These are phyloP conservation scores for Helianthus tuberosus DNA, from an alignment of 129 eudicot species.

Conservation along the genomic window DNA sequence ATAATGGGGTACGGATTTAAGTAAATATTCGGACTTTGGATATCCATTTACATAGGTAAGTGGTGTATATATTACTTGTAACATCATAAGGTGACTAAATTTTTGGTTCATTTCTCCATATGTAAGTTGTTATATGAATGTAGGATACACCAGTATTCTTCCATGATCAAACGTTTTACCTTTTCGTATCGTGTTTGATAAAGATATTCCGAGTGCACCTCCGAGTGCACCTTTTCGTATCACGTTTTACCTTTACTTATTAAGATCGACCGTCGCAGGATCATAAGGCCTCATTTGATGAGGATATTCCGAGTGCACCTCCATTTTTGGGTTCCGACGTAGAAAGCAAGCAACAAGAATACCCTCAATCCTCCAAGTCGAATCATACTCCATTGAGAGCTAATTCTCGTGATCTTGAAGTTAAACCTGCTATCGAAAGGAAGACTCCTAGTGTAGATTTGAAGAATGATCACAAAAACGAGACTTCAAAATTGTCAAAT, in stretches of 20 bases:
- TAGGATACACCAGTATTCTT: not conserved
- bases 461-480: slow-evolving; percentile 30
- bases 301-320: slow-evolving; percentile 84
- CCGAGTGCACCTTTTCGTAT: not conserved
- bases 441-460: slow-evolving; percentile 27
- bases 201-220: too few relatives aligned
- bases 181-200: not conserved
- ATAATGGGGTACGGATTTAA: not conserved
- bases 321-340: slow-evolving; percentile 53
- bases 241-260: slow-evolving; percentile 1
- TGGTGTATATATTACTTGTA: slow-evolving; percentile 7
- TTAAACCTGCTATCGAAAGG: slow-evolving; percentile 24
- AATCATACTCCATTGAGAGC: slow-evolving; percentile 27
- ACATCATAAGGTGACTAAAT: not conserved
- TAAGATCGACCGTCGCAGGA: slow-evolving; percentile 29
- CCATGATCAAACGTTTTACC: not conserved
- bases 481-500: slow-evolving; percentile 34
- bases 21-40: not conserved
- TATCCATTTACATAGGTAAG: not conserved
- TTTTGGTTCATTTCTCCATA: not conserved
- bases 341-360: slow-evolving; percentile 48
- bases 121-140: not conserved
- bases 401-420: slow-evolving; percentile 34
- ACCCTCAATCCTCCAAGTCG: slow-evolving; percentile 32
- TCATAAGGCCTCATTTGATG: slow-evolving; percentile 42